Evolutionary conservation across 78 protist species (phyloP), one percentile per base, ranked within the genome.

Genomic region (Isochrysis galbana): DNA sequence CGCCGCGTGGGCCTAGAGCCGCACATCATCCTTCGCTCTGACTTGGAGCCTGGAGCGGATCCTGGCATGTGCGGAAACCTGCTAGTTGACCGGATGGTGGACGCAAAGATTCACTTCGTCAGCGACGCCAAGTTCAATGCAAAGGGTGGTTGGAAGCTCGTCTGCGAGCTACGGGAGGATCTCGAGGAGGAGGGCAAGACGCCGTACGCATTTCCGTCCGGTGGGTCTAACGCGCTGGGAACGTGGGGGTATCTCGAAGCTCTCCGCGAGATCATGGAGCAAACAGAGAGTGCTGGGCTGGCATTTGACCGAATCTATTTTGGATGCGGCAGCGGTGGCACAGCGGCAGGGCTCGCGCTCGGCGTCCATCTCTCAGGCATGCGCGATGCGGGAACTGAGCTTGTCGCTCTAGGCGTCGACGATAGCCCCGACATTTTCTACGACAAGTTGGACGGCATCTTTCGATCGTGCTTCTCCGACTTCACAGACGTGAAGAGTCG

Each of bases 231-330:
- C 36, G 25, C 87, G 38, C 54, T 78, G n/a, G 93, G 91, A 42
- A 91, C 80, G 34, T 91, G 93, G 93, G 93, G 93, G 36, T 91
- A 91, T 46, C 7, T 77, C 25, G 32, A 1, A 36, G 80, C 80
- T 32, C 48, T 91, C 22, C 42, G 22, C 14, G 93, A 91, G 87
- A 34, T 91, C 38, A 90, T 7, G 61, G 29, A 51, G 61, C 61
- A 51, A 14, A 7, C 14, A 14, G 29, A 51, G 61, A 7, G 29
- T 7, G 61, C 7, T 7, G 61, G 14, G 61, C 29, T 7, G 61
- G 61, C 61, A 14, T 7, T 77, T 14, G 84, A 77, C 46, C 84
- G 39, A 22, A 39, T 77, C 47, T 25, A 39, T 14, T 0, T 77
- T 42, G 47, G 91, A 32, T 5, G 29, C 25, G 93, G 93, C 22